Evolutionary conservation across 2,329 filamentous ascomycete genomes (phyloP).

Genomic region (Colletotrichum zoysiae): DNA sequence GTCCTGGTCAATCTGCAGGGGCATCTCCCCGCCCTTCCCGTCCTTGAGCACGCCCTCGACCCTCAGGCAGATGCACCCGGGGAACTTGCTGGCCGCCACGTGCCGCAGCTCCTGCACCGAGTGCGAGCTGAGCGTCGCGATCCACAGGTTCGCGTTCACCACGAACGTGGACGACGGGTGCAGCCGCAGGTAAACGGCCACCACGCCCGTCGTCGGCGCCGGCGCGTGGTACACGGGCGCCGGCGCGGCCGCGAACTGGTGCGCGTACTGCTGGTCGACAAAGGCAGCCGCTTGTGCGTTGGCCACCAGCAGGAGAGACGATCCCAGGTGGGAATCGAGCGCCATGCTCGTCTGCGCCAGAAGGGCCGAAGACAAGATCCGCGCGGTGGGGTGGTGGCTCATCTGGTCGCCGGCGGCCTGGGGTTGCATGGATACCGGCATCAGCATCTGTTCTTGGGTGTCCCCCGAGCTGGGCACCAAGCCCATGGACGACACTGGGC

Average conservation of each 20-base stretch:
- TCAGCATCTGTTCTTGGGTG: slow-evolving; percentile 34
- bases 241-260: slow-evolving; percentile 46
- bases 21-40: slow-evolving; percentile 70
- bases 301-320: slow-evolving; percentile 55
- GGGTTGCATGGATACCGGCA: slow-evolving; percentile 36
- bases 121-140: slow-evolving; percentile 69
- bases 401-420: slow-evolving; percentile 28
- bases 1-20: slow-evolving; percentile 76
- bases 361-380: slow-evolving; percentile 31
- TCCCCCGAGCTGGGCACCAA: slow-evolving; percentile 27
- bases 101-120: slow-evolving; percentile 73
- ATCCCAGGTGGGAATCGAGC: slow-evolving; percentile 53
- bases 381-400: slow-evolving; percentile 29
- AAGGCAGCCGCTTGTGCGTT: slow-evolving; percentile 54
- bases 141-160: slow-evolving; percentile 69
- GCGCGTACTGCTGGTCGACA: slow-evolving; percentile 50
- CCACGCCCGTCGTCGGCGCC: slow-evolving; percentile 53
- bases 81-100: slow-evolving; percentile 71
- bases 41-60: slow-evolving; percentile 77
- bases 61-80: slow-evolving; percentile 68
- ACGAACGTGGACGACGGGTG: slow-evolving; percentile 72
- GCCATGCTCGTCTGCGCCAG: slow-evolving; percentile 43
- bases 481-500: slow-evolving; percentile 36
- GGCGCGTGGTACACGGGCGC: slow-evolving; percentile 45
- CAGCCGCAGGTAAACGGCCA: slow-evolving; percentile 77